phyloP scores from a whole-genome alignment of 306 rosid species.

The apple (Malus domestica) region ASM211411v1 NC_041800.1:16598501-16599000 shows the following conservation, averaged over 20 bases:
- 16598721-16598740: background rate
- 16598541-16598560: background rate
- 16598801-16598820: background rate
- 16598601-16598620: background rate
- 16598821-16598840: background rate
- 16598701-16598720: background rate
- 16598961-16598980: constrained; percentile 83
- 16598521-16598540: background rate
- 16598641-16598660: background rate
- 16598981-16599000: constrained; percentile 73
- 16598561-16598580: background rate
- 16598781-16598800: background rate
- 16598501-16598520: background rate
- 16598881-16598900: constrained; percentile 98
- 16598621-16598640: background rate
- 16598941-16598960: constrained; percentile 96
- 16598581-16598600: background rate
- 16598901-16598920: constrained; percentile 95
- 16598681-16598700: background rate
- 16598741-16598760: background rate
- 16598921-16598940: constrained; percentile 99
- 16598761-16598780: background rate
- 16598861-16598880: constrained; percentile 71
- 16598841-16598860: background rate
- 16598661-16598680: background rate